Evolutionary conservation across 2,329 filamentous ascomycete species (phyloP).

Genomic region (Chaetomiaceae sp.): DNA sequence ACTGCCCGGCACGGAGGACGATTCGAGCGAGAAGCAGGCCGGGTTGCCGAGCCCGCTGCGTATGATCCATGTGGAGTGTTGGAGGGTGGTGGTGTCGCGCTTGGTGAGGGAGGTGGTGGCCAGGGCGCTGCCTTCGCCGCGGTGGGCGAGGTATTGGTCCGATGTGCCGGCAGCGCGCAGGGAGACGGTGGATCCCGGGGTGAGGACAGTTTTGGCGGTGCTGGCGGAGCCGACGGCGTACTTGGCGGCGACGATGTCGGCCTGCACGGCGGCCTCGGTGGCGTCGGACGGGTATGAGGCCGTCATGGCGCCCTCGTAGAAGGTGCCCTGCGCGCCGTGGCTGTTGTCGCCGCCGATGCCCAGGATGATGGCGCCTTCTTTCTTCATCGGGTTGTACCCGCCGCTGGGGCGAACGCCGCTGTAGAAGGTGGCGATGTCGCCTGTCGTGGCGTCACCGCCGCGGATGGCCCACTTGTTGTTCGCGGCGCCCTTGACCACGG

Average conservation of each 20-base stretch:
- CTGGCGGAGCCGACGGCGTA: slow-evolving; percentile 42
- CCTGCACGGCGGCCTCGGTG: slow-evolving; percentile 53
- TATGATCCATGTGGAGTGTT: slow-evolving; percentile 48
- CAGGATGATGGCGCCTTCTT: slow-evolving; percentile 61
- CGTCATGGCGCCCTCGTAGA: slow-evolving; percentile 62
- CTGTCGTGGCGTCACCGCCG: slow-evolving; percentile 50
- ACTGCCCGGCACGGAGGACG: slow-evolving; percentile 49
- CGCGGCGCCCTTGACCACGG: slow-evolving; percentile 48
- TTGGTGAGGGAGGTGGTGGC: slow-evolving; percentile 49
- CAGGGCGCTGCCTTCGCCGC: slow-evolving; percentile 39
- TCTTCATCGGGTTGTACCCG: slow-evolving; percentile 58
- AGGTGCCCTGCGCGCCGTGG: slow-evolving; percentile 52
- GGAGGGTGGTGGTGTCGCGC: slow-evolving; percentile 34
- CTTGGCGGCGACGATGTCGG: slow-evolving; percentile 52
- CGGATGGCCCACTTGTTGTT: slow-evolving; percentile 53
- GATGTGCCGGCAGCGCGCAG: slow-evolving; percentile 52
- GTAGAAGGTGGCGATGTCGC: slow-evolving; percentile 52
- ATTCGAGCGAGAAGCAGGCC: slow-evolving; percentile 57
- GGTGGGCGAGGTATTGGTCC: slow-evolving; percentile 37
- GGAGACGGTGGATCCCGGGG: slow-evolving; percentile 3
- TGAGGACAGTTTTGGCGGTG: slow-evolving; percentile 21
- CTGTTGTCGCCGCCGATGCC: slow-evolving; percentile 66
- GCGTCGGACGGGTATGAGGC: slow-evolving; percentile 53
- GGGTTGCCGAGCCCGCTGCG: slow-evolving; percentile 49
- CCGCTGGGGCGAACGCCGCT: slow-evolving; percentile 45